phyloP scores from a whole-genome alignment of 495 filamentous ascomycete genomes.

The Penicillium longicatenatum region DNA sequence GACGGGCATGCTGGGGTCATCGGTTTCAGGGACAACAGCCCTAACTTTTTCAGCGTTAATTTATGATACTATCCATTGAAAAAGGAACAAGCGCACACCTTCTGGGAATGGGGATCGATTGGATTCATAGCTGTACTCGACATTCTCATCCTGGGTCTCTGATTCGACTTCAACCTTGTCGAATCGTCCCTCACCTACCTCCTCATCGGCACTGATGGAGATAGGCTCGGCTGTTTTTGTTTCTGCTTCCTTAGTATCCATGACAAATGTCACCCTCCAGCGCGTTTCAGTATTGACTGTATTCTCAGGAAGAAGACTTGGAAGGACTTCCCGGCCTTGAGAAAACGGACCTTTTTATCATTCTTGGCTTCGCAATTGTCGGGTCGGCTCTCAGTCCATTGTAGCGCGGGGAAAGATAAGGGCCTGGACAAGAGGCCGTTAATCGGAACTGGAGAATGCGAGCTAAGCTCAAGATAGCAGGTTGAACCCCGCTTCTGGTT shows the following conservation, averaged over 20 bases:
- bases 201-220: slow-evolving; percentile 18
- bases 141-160: slow-evolving; percentile 27
- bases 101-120: slow-evolving; percentile 41
- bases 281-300: neutral
- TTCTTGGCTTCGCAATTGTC: neutral
- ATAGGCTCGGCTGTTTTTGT: slow-evolving; percentile 19
- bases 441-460: neutral
- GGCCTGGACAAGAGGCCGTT: neutral
- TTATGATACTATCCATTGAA: neutral
- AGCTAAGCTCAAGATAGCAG: slow-evolving; percentile 13
- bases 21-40: slow-evolving; percentile 42
- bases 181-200: slow-evolving; percentile 32
- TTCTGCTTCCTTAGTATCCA: slow-evolving; percentile 18
- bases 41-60: slow-evolving; percentile 20
- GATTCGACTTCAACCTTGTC: slow-evolving; percentile 35
- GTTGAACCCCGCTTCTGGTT: slow-evolving; percentile 10
- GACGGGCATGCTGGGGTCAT: slow-evolving; percentile 40
- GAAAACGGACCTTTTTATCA: neutral
- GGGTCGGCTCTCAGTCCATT: neutral
- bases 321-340: neutral
- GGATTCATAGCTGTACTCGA: slow-evolving; percentile 38
- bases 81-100: slow-evolving; percentile 20
- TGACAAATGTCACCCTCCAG: slow-evolving; percentile 4
- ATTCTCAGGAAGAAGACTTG: neutral
- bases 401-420: slow-evolving; percentile 13